A percentile compares a stretch with the other conserved stretches of the same genome.
These are phyloP conservation scores for Colletotrichum coccodes DNA, from an alignment of 2,329 filamentous ascomycete genomes.

Conservation along the genomic window DNA sequence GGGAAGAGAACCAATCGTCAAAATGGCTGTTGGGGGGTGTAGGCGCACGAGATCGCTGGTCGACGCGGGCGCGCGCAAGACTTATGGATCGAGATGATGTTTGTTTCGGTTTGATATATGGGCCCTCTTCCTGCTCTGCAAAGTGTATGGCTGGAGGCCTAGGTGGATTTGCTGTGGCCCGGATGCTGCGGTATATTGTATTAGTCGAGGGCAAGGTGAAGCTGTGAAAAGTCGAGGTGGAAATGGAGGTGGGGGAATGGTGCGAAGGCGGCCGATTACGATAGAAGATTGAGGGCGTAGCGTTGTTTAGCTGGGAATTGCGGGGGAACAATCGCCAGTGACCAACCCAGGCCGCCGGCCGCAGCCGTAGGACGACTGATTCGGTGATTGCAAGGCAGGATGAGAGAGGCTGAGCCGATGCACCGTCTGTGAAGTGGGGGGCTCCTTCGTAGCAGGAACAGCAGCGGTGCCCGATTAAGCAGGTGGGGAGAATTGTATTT, in stretches of 20 bases:
- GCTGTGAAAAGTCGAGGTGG: not conserved
- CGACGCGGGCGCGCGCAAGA: not conserved
- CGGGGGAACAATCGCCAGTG: slow-evolving; percentile 22
- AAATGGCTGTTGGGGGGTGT: not conserved
- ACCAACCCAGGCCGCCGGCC: not conserved
- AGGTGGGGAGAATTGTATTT: not conserved
- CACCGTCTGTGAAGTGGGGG: not conserved
- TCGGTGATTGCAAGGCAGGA: not conserved
- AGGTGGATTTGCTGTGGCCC: not conserved
- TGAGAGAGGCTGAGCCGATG: not conserved
- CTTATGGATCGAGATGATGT: not conserved
- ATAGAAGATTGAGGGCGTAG: slow-evolving; percentile 5
- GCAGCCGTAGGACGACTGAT: not conserved
- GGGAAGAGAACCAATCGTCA: not conserved
- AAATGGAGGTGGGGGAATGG: slow-evolving; percentile 6
- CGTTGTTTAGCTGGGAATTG: slow-evolving; percentile 24
- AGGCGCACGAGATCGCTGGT: not conserved
- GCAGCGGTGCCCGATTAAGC: not conserved
- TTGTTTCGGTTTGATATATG: not conserved
- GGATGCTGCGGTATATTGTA: not conserved
- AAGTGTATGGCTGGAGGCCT: not conserved
- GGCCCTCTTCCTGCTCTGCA: not conserved
- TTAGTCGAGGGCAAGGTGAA: not conserved
- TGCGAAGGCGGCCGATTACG: slow-evolving; percentile 28
- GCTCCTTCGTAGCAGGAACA: not conserved